Conservation (phyloP, 2,329 filamentous ascomycete genomes). For the Ophiocordyceps camponoti-leonardi region DNA sequence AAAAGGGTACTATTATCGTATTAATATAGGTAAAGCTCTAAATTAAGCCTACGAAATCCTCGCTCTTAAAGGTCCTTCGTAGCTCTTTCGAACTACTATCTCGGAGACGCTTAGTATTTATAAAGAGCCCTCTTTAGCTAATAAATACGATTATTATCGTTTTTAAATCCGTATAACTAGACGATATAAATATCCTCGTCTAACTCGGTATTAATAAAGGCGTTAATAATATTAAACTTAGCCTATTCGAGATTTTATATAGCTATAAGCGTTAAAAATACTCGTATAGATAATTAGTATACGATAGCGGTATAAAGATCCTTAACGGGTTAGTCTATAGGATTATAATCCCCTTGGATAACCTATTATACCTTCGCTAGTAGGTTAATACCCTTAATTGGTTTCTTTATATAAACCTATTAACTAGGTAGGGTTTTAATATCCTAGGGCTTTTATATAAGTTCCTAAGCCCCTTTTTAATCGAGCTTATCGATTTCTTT, state of each 20-base stretch:
- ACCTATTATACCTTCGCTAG: not conserved
- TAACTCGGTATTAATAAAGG: not conserved
- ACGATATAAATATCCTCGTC: not conserved
- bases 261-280: not conserved
- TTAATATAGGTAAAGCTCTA: not conserved
- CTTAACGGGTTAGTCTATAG: not conserved
- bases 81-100: not conserved
- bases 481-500: not conserved
- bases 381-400: not conserved
- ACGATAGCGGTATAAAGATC: not conserved
- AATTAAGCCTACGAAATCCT: no score
- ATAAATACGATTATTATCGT: not conserved
- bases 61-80: not conserved
- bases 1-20: not conserved
- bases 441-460: not conserved
- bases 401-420: not conserved
- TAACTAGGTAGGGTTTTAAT: not conserved
- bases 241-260: not conserved
- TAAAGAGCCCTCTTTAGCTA: not conserved
- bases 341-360: not conserved
- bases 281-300: not conserved
- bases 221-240: not conserved
- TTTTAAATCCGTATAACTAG: not conserved
- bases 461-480: not conserved
- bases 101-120: not conserved